A percentile compares a stretch with the other conserved stretches of the same genome.
Conservation (phyloP, 176 grass and related monocot genomes). For the Rhynchospora tenuis region DNA sequence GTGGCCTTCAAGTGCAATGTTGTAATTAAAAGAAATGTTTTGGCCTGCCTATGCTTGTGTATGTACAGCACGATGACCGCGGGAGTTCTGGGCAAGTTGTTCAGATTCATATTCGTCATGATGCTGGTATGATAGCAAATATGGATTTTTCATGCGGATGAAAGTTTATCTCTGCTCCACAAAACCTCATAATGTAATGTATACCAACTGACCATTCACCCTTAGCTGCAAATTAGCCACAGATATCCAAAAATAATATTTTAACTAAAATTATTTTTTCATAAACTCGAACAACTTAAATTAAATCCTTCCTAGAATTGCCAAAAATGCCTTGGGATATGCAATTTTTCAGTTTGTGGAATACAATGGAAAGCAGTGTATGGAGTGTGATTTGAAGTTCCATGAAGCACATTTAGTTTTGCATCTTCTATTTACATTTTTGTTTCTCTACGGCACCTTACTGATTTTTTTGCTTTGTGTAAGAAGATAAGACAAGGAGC, state of each 20-base stretch:
- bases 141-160: neutral
- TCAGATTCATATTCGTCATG: constrained; percentile 41
- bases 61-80: constrained; percentile 84
- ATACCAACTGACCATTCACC: neutral
- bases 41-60: constrained; percentile 76
- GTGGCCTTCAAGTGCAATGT: constrained; percentile 39
- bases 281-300: neutral
- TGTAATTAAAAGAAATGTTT: constrained; percentile 62
- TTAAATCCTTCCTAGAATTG: neutral
- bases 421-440: constrained; percentile 11
- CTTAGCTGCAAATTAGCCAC: neutral
- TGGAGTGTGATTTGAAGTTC: neutral
- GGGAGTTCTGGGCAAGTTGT: constrained; percentile 62
- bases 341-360: neutral
- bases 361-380: neutral
- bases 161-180: neutral
- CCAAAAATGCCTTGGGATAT: neutral
- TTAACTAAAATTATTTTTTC: too few species aligned
- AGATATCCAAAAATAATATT: neutral
- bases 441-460: constrained; percentile 14
- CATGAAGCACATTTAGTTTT: neutral
- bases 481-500: constrained; percentile 53
- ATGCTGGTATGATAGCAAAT: constrained; percentile 22
- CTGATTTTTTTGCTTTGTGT: constrained; percentile 13
- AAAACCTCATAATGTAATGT: neutral